A percentile compares a stretch with the other conserved stretches of the same genome.
Evolutionary conservation across 2,329 filamentous ascomycete genomes (phyloP).

Genomic region (Colletotrichum somersetense): DNA sequence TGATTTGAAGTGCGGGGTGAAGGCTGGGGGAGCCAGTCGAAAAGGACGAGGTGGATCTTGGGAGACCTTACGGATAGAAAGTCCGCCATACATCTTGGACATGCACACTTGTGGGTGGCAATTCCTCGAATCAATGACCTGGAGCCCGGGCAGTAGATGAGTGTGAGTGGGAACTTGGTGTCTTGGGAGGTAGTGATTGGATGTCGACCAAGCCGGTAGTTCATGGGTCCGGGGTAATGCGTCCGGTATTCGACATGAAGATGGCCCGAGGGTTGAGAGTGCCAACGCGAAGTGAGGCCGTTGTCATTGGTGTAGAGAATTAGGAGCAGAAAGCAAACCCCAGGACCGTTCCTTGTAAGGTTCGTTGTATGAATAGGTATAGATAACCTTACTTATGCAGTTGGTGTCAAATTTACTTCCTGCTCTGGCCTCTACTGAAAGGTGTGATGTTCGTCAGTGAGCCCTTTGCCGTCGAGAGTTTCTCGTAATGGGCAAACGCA

Average conservation of each 20-base stretch:
- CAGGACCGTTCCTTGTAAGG: background rate
- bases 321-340: background rate
- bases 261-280: conserved; percentile 34
- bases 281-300: background rate
- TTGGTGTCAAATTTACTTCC: background rate
- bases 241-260: conserved; percentile 31
- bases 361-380: background rate
- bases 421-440: background rate
- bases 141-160: background rate
- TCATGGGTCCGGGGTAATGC: background rate
- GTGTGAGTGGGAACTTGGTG: background rate
- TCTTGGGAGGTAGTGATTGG: conserved; percentile 17
- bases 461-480: background rate
- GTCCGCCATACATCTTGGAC: conserved; percentile 24
- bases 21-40: conserved; percentile 31
- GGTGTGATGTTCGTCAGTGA: background rate
- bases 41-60: conserved; percentile 24
- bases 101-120: conserved; percentile 1
- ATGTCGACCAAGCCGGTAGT: background rate
- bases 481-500: background rate
- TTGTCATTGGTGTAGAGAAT: background rate
- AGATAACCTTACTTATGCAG: background rate
- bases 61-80: conserved; percentile 8
- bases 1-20: conserved; percentile 33
- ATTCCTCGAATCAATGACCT: conserved; percentile 9